phyloP scores from a whole-genome alignment of 2,329 filamentous ascomycete species.

The Colletotrichum gloeosporioides region DNA sequence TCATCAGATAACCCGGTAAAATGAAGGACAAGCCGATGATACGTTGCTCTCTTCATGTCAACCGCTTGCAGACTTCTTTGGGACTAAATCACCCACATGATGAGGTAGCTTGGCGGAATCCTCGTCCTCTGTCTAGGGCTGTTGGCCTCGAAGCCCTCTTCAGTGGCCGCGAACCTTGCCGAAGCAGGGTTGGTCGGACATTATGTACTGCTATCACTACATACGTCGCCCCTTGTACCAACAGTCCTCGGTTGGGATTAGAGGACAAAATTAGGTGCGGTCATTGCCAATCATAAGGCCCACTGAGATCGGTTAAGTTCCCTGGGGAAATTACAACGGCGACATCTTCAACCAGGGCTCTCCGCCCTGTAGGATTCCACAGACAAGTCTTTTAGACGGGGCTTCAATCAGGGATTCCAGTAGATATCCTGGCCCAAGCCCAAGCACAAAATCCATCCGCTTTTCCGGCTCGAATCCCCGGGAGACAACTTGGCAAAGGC shows the following conservation, averaged over 20 bases:
- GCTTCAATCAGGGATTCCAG: neutral
- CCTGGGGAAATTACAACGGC: neutral
- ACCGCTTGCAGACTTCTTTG: neutral
- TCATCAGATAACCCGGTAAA: neutral
- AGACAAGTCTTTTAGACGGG: neutral
- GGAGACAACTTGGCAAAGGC: neutral
- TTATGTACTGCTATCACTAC: neutral
- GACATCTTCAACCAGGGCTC: neutral
- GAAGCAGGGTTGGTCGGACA: neutral
- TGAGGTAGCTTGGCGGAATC: neutral
- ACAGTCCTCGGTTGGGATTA: neutral
- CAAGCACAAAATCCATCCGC: neutral
- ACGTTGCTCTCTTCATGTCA: neutral
- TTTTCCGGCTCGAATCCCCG: neutral
- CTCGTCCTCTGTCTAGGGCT: neutral
- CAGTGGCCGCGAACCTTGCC: neutral
- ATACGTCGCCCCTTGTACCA: neutral
- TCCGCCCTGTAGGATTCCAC: neutral
- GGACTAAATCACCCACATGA: neutral
- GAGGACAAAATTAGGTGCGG: neutral
- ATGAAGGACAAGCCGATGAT: neutral
- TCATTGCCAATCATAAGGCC: neutral
- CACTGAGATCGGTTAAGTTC: neutral
- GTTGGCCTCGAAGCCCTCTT: neutral
- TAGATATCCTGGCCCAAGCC: neutral